Evolutionary conservation across 1,284 basidiomycete genomes (phyloP), one percentile per base, ranked within the genome.

Genomic region (Porodaedalea pini): DNA sequence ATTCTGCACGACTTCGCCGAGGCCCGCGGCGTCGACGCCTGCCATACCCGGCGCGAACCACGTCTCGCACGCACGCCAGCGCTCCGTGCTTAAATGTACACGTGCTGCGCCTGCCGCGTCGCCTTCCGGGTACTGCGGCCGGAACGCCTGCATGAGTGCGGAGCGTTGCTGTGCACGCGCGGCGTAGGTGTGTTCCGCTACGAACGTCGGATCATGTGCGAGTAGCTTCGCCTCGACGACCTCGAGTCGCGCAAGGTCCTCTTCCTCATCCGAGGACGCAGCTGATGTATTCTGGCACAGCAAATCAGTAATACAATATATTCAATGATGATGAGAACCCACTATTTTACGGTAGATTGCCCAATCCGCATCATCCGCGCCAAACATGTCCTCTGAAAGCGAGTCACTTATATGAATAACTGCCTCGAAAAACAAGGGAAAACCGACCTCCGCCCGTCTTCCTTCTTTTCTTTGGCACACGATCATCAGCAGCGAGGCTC

Each of bases 261-360:
- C 96, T 67, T 98, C 96, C 73, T 99, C 96, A 58, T 97, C 95
- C 0, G 94, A 95, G 1, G 93, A 95, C n/a, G 85, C 85, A 2
- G 90, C 90, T 1, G 86, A 85, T 2, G 82, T 87, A 65, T 92
- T 92, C 89, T 90, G 56, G 10, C 15, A 43, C 56, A 27, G 17
- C 49, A 6, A 21, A 5, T 29, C 11, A 51, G 25, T 43, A 8
- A 27, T 47, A 17, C 34, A 23, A 19, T 44, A 6, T 40, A 58
- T 34, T 13, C 6, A n/a, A 17, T 43, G 43, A 36, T 3, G 23
- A 4, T 40, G 51, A 10, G 31, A 25, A 71, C 78, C 62, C 66
- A 94, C 93, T 58, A 99, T 96, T 73, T 98, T 95, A 58, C 96
- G 91, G 69, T 99, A 99, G 52, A 99, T 94, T 0, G 88, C 88